Base-by-base conservation (phyloP, 768 basidiomycete species). In the Sarcodon aspratus region DNA sequence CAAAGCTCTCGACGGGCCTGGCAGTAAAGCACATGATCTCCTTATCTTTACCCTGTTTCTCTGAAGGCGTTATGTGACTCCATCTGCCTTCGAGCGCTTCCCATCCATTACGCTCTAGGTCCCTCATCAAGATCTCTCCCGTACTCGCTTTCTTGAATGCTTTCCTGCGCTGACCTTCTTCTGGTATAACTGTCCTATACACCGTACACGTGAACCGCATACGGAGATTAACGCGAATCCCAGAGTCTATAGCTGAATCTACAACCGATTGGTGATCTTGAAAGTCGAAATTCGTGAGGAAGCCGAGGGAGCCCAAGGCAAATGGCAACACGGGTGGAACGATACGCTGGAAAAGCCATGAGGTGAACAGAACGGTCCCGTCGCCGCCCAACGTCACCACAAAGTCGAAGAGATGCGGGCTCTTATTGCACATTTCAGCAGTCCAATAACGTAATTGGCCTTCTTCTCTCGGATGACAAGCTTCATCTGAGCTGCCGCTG, bases 171-270 rank as follows among this genome's bases (percentile, higher is more conserved):
- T 73, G 68, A 18, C 78, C 75, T 51, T 82, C 75, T 59, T 85
- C 86, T 11, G 79, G 77, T 21, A 79, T 74, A 38, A 96, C 80
- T 5, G 93, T 87, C 36, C 96, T 87, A 63, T 95, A 99, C 10
- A 99, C 90, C 6, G 96, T 98, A 65, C 96, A 98, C 7, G 95
- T 98, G 65, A 99, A 99, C 31, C 96, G 82, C 96, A 99, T 99
- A 45, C 96, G 85, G 11, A 99, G 73, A 63, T 99, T 99, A 49
- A 98, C 94, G 8, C 94, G 85, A 54, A 99, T 95, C 32, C 96
- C 96, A 9, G 82, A 77, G 59, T 97, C 92, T 50, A 97, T 80
- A 36, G 79, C 82, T 59, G 80, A 80, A 67, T 93, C 82, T 79
- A 99, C 80, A 51, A 94, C 85, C 8, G 79, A 63, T 60, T 82